A percentile compares a stretch with the other conserved stretches of the same genome.
phyloP scores from a whole-genome alignment of 2,329 filamentous ascomycete species.

The Colletotrichum brevisporum region DNA sequence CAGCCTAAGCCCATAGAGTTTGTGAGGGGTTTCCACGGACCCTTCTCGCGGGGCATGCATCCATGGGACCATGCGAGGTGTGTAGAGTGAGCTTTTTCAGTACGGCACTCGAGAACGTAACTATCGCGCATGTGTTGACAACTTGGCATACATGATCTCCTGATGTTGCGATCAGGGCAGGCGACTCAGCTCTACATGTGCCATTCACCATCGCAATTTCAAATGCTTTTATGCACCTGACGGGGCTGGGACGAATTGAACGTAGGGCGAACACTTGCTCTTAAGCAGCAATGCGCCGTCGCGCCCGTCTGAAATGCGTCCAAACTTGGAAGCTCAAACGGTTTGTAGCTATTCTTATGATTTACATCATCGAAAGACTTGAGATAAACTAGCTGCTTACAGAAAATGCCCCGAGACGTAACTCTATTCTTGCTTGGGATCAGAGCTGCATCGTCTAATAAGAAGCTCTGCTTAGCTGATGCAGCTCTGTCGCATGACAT shows the following conservation, averaged over 20 bases:
- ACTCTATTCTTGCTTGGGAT: neutral
- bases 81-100: neutral
- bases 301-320: neutral
- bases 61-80: neutral
- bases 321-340: neutral
- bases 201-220: no score
- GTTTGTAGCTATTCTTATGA: neutral
- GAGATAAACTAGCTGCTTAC: neutral
- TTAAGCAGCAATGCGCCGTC: neutral
- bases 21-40: neutral
- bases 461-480: neutral
- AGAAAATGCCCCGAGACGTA: neutral
- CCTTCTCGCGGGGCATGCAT: no score
- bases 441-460: neutral
- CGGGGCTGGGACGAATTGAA: neutral
- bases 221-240: no score
- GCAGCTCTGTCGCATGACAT: neutral
- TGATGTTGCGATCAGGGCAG: neutral
- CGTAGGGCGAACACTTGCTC: neutral
- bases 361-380: neutral
- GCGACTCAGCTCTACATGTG: no score
- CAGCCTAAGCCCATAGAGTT: constrained; percentile 3
- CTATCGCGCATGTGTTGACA: neutral
- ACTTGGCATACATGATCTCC: neutral
- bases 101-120: neutral